Evolutionary conservation across 176 grass and related monocot genomes (phyloP), one percentile per base, ranked within the genome.

Genomic region (Hordeum marinum): DNA sequence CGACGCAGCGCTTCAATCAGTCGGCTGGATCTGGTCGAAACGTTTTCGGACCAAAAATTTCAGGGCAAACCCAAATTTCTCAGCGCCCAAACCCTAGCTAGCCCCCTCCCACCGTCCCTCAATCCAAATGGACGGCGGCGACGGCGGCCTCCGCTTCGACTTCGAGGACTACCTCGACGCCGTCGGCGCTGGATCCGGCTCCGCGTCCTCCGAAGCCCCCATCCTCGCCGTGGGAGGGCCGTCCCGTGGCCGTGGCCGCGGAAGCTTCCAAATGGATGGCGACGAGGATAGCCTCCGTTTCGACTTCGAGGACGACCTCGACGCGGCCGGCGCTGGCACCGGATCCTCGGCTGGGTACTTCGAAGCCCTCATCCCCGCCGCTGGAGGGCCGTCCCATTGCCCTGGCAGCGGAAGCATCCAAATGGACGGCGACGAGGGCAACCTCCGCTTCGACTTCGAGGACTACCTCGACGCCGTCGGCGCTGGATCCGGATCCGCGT

Each of bases 281-380:
- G 52, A 55, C 18, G 52, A 55, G 17, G 52, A 21, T 18, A 8
- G 52, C 67, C 83, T 92, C 20, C 89, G 75, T 59, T 92, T 92
- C 61, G 90, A 92, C 59, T 92, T 92, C 65, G 87, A 89, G 75
- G 84, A 73, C 13, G 82, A 65, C 62, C 80, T 92, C 62, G 87
- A 92, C 75, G 20, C 20, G 27, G 11, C 34, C 6, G 74, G 42
- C 18, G 52, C 52, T 55, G 52, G 17, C 7, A 20, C 6, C 52
- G 15, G 7, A 18, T 21, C 17, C 52, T 21, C 52, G 52, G 15
- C 18, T 18, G 18, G 17, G 18, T 18, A 17, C 52, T 55, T 21
- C 52, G 52, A 55, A 18, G 52, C 52, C 18, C 18, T 2, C 52
- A 55, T 55, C 52, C 52, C 52, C 52, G 18, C 52, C 7, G 52